A percentile compares a stretch with the other conserved stretches of the same genome.
phyloP scores from a whole-genome alignment of 139 green algal genomes.

The Coccomyxa sp. region DNA sequence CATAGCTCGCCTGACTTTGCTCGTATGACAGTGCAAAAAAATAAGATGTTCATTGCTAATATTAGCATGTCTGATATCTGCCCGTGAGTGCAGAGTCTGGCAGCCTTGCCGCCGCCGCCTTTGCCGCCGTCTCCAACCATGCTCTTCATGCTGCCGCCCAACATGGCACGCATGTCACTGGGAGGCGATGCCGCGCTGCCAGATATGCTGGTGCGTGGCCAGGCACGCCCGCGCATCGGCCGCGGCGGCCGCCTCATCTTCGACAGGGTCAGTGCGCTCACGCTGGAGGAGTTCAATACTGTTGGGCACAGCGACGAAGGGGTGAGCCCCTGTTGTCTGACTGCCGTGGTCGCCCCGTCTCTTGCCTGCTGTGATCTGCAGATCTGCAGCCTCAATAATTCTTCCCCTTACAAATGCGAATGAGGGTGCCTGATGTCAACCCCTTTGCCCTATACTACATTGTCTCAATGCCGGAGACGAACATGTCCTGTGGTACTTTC shows the following conservation, averaged over 20 bases:
- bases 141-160: constrained; percentile 24
- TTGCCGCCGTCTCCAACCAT: constrained; percentile 22
- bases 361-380: background rate
- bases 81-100: background rate
- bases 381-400: background rate
- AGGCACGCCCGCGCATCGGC: constrained; percentile 32
- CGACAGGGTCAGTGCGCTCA: constrained; percentile 29
- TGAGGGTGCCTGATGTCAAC: too few relatives aligned
- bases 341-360: background rate
- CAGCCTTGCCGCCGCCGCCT: constrained; percentile 26
- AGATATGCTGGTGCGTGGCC: background rate
- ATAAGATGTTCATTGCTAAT: background rate
- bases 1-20: background rate
- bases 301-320: background rate
- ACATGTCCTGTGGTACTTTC: background rate
- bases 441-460: too few relatives aligned
- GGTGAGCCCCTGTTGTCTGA: background rate
- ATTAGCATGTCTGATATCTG: background rate
- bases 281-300: background rate
- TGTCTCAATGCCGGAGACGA: too few relatives aligned
- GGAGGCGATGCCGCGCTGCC: background rate
- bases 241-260: constrained; percentile 48
- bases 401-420: background rate
- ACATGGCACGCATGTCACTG: constrained; percentile 14
- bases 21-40: background rate